Conservation (phyloP, 2,329 filamentous ascomycete genomes). For the Dissoconium aciculare region DNA sequence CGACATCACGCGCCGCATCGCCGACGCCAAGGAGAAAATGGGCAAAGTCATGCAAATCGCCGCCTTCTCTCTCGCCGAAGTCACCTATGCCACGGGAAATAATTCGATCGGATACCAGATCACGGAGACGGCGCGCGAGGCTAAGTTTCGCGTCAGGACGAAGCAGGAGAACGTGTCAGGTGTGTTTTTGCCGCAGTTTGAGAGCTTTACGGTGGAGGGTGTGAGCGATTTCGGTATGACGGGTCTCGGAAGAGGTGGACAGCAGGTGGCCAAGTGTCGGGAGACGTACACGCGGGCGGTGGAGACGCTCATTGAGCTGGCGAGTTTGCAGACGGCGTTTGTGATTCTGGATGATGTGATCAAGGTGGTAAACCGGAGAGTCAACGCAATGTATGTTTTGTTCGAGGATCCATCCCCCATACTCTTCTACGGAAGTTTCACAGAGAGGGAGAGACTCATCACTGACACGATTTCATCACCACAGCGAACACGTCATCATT, state of each 20-base stretch:
- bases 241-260: conserved; percentile 87
- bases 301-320: conserved; percentile 86
- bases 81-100: conserved; percentile 90
- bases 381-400: conserved; percentile 77
- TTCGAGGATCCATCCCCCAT: too few relatives aligned
- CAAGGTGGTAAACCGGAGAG: conserved; percentile 96
- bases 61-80: conserved; percentile 91
- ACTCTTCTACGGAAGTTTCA: too few relatives aligned
- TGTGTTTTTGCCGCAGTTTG: conserved; percentile 84
- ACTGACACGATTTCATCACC: conserved; percentile 15
- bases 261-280: conserved; percentile 86
- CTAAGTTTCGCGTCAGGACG: conserved; percentile 80
- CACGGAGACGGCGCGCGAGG: conserved; percentile 85
- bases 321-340: conserved; percentile 92
- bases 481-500: conserved; percentile 82
- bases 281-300: conserved; percentile 95
- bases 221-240: conserved; percentile 91
- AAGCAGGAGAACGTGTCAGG: conserved; percentile 98
- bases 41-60: conserved; percentile 98
- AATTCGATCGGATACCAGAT: conserved; percentile 86
- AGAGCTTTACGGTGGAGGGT: conserved; percentile 75
- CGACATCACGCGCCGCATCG: conserved; percentile 94
- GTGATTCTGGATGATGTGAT: conserved; percentile 97
- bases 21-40: conserved; percentile 99
- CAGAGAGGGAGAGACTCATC: too few relatives aligned